phyloP scores from a whole-genome alignment of 2,329 filamentous ascomycete genomes.

The Esteya vermicola region DNA sequence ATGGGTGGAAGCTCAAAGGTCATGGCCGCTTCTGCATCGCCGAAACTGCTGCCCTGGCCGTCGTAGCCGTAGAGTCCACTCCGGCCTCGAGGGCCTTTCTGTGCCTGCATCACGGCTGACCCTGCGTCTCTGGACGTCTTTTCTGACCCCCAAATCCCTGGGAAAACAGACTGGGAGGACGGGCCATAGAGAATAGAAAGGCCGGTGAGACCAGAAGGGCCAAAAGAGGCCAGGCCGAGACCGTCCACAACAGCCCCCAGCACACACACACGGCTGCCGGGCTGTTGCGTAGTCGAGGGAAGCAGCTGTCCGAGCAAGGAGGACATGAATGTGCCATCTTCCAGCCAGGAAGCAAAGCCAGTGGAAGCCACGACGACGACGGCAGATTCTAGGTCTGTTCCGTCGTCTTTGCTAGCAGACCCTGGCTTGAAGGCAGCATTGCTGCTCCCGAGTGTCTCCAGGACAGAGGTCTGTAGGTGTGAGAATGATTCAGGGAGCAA shows the following conservation, averaged over 20 bases:
- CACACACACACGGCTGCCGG: constrained; percentile 24
- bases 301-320: constrained; percentile 15
- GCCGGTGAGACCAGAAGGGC: too few relatives aligned
- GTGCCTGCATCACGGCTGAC: too few relatives aligned
- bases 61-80: background rate
- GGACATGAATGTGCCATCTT: constrained; percentile 24
- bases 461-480: constrained; percentile 6
- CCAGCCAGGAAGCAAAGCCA: constrained; percentile 31
- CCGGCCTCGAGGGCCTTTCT: too few relatives aligned
- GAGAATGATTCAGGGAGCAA: too few relatives aligned
- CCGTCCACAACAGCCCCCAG: constrained; percentile 43
- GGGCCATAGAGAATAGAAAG: constrained; percentile 37
- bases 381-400: constrained; percentile 22
- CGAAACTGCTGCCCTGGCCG: constrained; percentile 9
- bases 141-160: too few relatives aligned
- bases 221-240: constrained; percentile 22
- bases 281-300: background rate
- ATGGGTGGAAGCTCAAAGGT: constrained; percentile 23
- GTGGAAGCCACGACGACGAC: constrained; percentile 36
- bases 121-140: too few relatives aligned
- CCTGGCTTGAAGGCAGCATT: constrained; percentile 8
- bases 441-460: constrained; percentile 4
- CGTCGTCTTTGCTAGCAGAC: too few relatives aligned
- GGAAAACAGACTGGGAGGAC: too few relatives aligned
- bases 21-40: constrained; percentile 25